These are phyloP conservation scores for Microsporum canis DNA, from an alignment of 2,329 filamentous ascomycete species.

Conservation along the genomic window DNA sequence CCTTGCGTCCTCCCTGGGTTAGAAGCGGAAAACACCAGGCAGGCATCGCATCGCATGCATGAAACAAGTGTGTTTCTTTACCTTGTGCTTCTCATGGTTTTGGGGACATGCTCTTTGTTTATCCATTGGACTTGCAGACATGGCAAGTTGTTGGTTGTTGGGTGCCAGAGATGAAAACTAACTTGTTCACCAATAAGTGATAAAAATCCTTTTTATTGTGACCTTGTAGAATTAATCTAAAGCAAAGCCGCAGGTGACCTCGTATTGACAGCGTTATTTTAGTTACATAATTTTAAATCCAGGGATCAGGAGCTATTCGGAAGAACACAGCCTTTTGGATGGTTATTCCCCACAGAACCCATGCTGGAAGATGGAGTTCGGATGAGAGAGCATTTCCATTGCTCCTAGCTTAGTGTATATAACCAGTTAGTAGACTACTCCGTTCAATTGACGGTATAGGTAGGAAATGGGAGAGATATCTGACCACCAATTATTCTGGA, in stretches of 20 bases:
- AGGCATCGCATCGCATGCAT: not conserved
- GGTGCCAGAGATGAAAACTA: no score
- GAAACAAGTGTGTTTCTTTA: not conserved
- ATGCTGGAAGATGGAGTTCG: not conserved
- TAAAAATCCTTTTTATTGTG: not conserved
- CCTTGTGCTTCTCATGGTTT: not conserved
- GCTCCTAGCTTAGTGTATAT: no score
- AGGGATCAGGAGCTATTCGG: not conserved
- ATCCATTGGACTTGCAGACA: not conserved
- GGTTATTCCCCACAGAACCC: not conserved
- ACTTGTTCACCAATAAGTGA: no score
- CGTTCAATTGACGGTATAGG: no score
- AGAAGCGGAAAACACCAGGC: constrained; percentile 2
- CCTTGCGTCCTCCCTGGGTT: not conserved
- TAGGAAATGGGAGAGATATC: no score
- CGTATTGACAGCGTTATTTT: not conserved
- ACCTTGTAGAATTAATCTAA: not conserved
- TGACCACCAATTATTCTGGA: no score
- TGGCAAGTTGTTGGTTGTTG: no score
- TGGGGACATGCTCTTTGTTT: not conserved
- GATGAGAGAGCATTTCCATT: no score
- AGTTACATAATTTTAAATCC: not conserved
- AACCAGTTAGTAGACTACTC: no score
- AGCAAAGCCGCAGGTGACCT: not conserved
- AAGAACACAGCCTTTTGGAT: not conserved